A percentile compares a stretch with the other conserved stretches of the same genome.
These are phyloP conservation scores for Podaxis sp. DNA, from an alignment of 768 basidiomycete species.

Conservation along the genomic window DNA sequence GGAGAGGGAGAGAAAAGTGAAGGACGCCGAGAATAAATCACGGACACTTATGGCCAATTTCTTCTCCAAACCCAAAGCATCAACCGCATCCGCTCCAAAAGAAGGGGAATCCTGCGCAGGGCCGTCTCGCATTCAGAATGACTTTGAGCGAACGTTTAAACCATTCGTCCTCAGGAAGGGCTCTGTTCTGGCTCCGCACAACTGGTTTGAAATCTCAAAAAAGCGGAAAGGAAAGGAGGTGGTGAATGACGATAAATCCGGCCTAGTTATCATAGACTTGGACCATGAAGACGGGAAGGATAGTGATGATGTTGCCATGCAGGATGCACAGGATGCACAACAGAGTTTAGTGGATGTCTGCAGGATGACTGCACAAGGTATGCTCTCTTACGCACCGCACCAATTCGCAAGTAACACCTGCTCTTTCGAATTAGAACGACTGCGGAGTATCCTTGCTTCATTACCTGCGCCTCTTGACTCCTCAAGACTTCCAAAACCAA, in stretches of 20 bases:
- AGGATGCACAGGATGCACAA: conserved; percentile 16
- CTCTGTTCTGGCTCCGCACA: conserved; percentile 63
- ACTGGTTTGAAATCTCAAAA: conserved; percentile 52
- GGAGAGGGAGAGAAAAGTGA: conserved; percentile 69
- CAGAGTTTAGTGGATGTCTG: conserved; percentile 21
- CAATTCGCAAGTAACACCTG: background rate
- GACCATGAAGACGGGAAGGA: conserved; percentile 34
- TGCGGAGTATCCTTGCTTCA: conserved; percentile 30
- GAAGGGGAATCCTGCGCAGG: conserved; percentile 26
- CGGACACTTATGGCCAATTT: conserved; percentile 74
- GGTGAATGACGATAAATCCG: conserved; percentile 21
- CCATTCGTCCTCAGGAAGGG: conserved; percentile 80
- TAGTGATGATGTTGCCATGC: conserved; percentile 21
- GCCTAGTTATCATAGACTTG: conserved; percentile 57
- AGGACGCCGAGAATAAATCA: conserved; percentile 68
- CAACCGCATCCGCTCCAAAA: conserved; percentile 20
- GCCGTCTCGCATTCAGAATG: conserved; percentile 41
- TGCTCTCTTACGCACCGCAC: background rate
- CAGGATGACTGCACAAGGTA: conserved; percentile 39
- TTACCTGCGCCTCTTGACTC: conserved; percentile 25
- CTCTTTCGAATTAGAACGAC: conserved; percentile 27
- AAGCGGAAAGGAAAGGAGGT: conserved; percentile 18
- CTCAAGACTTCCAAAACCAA: conserved; percentile 15
- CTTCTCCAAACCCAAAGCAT: conserved; percentile 58
- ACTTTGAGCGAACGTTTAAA: conserved; percentile 74